These are phyloP conservation scores for Arachnopeziza araneosa DNA, from an alignment of 2,329 filamentous ascomycete genomes.

Conservation along the genomic window DNA sequence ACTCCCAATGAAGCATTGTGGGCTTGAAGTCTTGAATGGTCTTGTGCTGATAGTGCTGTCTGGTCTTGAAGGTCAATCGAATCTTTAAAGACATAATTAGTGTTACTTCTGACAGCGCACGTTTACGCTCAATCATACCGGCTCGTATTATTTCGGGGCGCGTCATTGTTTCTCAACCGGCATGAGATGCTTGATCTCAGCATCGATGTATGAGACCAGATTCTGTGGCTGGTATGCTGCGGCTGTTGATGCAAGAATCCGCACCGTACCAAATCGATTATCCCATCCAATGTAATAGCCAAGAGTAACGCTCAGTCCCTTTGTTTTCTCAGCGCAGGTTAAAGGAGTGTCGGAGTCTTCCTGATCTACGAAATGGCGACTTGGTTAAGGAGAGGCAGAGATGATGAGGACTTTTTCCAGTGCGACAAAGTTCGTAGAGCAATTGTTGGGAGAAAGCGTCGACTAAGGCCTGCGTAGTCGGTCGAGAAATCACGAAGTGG, in stretches of 20 bases:
- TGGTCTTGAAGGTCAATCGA: constrained; percentile 92
- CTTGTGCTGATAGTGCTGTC: constrained; percentile 74
- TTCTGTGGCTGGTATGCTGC: constrained; percentile 5
- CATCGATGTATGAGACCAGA: constrained; percentile 1
- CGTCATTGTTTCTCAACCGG: constrained; percentile 38
- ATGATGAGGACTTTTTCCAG: not conserved
- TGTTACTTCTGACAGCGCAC: constrained; percentile 19
- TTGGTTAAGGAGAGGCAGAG: constrained; percentile 7
- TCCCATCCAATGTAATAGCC: constrained; percentile 8
- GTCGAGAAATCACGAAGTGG: constrained; percentile 1
- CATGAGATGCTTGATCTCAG: constrained; percentile 14
- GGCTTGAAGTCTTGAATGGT: constrained; percentile 58
- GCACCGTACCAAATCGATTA: constrained; percentile 10
- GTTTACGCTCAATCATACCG: constrained; percentile 35
- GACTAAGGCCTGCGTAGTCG: constrained; percentile 23
- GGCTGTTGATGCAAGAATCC: constrained; percentile 18
- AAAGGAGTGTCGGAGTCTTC: constrained; percentile 14
- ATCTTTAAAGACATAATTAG: constrained; percentile 48
- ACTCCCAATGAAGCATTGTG: constrained; percentile 44
- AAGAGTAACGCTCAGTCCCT: not conserved
- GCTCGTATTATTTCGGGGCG: constrained; percentile 51
- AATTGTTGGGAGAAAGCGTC: constrained; percentile 2
- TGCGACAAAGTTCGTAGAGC: not conserved
- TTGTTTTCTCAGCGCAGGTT: not conserved
- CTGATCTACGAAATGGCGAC: constrained; percentile 9